Conservation (phyloP, 1,284 basidiomycete genomes). For the Heterobasidion parviporum region DNA sequence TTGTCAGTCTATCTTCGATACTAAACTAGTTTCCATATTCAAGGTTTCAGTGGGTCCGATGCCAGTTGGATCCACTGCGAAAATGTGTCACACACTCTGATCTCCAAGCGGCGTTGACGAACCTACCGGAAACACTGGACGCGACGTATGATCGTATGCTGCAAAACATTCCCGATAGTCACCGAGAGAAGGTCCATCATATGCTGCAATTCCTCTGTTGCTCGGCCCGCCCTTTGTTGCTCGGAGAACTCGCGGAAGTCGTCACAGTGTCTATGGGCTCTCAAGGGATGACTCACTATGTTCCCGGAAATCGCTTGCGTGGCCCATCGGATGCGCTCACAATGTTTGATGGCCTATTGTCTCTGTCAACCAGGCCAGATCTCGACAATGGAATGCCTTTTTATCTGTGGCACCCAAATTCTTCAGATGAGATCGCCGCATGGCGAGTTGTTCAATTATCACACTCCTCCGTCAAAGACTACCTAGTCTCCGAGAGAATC, state of each 20-base stretch:
- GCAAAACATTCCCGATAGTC: neutral
- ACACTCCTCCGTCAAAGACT: neutral
- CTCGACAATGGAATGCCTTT: too few relatives aligned
- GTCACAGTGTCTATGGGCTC: neutral
- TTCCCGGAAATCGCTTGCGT: too few relatives aligned
- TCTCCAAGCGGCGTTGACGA: neutral
- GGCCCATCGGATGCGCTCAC: too few relatives aligned
- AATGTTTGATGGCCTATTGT: too few relatives aligned
- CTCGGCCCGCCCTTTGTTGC: neutral
- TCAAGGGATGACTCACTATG: neutral
- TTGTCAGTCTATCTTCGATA: neutral
- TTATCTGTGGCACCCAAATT: too few relatives aligned
- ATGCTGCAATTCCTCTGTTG: constrained; percentile 4
- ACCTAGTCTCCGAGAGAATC: neutral
- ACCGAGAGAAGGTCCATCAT: neutral
- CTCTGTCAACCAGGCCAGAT: too few relatives aligned
- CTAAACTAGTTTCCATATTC: neutral
- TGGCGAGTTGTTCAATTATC: neutral
- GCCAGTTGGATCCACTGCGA: constrained; percentile 1
- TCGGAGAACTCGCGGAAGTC: neutral
- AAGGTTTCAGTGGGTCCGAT: constrained; percentile 2
- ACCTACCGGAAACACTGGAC: constrained; percentile 1
- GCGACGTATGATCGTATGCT: constrained; percentile 5
- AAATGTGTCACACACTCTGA: neutral
- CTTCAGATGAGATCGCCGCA: too few relatives aligned